These are phyloP conservation scores for Pharus latifolius DNA, from an alignment of 176 grass and related monocot genomes.

Conservation along the genomic window DNA sequence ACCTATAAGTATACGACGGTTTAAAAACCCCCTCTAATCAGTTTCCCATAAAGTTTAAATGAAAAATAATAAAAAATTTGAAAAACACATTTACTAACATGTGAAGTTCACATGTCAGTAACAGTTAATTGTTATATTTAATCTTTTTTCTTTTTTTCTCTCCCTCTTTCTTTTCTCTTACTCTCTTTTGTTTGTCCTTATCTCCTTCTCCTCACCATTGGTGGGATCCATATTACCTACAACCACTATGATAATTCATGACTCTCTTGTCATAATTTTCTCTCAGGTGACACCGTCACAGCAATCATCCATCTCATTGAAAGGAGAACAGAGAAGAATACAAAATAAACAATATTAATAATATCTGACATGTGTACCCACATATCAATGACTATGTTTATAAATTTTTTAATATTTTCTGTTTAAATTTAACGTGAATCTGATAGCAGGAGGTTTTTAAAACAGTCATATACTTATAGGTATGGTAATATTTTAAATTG, in stretches of 20 bases:
- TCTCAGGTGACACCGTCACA: neutral
- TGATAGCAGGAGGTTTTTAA: too few relatives aligned
- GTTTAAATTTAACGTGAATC: too few relatives aligned
- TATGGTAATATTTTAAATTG: too few relatives aligned
- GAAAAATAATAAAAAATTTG: too few relatives aligned
- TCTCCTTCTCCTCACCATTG: neutral
- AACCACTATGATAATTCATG: conserved; percentile 5
- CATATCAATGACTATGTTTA: too few relatives aligned
- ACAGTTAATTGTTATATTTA: neutral
- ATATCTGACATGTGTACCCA: neutral
- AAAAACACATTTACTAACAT: too few relatives aligned
- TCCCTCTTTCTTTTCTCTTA: neutral
- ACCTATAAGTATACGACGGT: too few relatives aligned
- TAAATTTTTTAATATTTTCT: too few relatives aligned
- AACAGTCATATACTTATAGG: too few relatives aligned
- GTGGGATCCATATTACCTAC: conserved; percentile 7
- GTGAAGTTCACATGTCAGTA: too few relatives aligned
- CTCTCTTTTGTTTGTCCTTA: neutral
- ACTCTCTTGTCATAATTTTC: neutral
- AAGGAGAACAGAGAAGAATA: neutral
- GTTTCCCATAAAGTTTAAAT: too few relatives aligned
- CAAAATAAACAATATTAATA: neutral
- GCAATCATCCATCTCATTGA: neutral
- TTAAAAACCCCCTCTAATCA: too few relatives aligned
- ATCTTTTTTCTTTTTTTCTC: neutral